phyloP scores from a whole-genome alignment of 331 rosid genomes.

The Phaseolus coccineus region DNA sequence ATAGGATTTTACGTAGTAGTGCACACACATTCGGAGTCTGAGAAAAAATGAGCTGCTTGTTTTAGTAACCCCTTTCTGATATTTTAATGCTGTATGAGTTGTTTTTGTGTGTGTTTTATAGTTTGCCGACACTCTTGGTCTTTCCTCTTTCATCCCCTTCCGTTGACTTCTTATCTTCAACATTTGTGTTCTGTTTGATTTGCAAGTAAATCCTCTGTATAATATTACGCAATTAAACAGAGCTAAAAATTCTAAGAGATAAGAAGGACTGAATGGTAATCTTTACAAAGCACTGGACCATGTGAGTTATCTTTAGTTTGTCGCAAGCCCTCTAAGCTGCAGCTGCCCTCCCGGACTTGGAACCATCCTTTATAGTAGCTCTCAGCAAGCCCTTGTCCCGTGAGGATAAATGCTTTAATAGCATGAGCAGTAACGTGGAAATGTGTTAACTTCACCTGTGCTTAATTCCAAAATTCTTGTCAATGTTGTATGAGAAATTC shows the following conservation, averaged over 20 bases:
- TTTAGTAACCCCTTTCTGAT: background rate
- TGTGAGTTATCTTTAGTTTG: background rate
- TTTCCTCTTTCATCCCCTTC: slow-evolving; percentile 4
- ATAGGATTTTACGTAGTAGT: background rate
- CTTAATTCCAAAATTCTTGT: slow-evolving; percentile 3
- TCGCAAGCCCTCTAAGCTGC: slow-evolving; percentile 17
- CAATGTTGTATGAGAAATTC: background rate
- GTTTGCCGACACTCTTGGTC: background rate
- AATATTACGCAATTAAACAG: background rate
- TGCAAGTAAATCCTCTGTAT: background rate
- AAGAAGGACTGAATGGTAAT: slow-evolving; percentile 2
- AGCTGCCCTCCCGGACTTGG: background rate
- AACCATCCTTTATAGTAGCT: background rate
- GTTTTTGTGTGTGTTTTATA: background rate
- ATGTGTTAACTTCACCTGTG: background rate
- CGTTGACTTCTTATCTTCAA: slow-evolving; percentile 14
- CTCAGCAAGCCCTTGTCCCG: background rate
- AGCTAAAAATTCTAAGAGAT: background rate
- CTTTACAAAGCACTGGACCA: background rate
- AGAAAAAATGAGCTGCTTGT: background rate
- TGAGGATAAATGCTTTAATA: slow-evolving; percentile 9
- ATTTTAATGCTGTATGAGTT: background rate
- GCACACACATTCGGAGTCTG: background rate
- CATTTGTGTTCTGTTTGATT: background rate
- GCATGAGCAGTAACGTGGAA: background rate